Base-by-base conservation (phyloP, 139 green algal species). In the Spirogloea muscicola region DNA sequence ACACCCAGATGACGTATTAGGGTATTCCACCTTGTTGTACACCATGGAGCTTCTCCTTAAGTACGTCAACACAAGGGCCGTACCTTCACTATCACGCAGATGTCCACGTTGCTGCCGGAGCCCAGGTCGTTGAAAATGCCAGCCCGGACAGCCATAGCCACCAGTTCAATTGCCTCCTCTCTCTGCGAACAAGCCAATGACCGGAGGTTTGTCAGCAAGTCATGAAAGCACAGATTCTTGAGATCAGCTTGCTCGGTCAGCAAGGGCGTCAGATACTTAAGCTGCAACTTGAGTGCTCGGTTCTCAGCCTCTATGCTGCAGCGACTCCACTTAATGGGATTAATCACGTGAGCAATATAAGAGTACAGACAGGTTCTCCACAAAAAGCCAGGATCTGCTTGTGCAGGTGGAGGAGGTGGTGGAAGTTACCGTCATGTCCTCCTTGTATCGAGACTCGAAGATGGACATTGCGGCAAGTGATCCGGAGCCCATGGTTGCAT, bases 81-180 rank as follows among this genome's bases (percentile, higher is more conserved):
- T 74, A 73, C 74, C 68, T 91, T 91, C 6, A 85, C 96, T 83
- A 99, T 96, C 58, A 98, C 76, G 80, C 92, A 97, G 58, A 99
- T 61, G 74, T 99, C 94, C 1, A 99, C 86, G 80, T 99, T 99
- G 77, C 88, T 96, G 1, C 94, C 94, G 1, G 88, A 96, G 3
- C 94, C 94, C 57, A 98, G 83, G 80, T 99, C 94, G 76, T 99
- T 99, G 79, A 90, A 92, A 18, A 99, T 91, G 60, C 94, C 94
- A 7, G 88, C 84, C 33, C 58, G 77, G 43, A 86, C 84, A 5
- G 81, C 74, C 7, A 29, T 25, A 13, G 89, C 82, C 39, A 96
- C 93, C 59, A 98, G 83, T 1, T 82, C 88, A 72, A 96, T 90
- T 1, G 91, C 94, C 61, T 89, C 89, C 49, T 92, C 88, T 9